A percentile compares a stretch with the other conserved stretches of the same genome.
Evolutionary conservation across 805 yeast genomes (phyloP).

Genomic region (Zygotorulaspora sp.): DNA sequence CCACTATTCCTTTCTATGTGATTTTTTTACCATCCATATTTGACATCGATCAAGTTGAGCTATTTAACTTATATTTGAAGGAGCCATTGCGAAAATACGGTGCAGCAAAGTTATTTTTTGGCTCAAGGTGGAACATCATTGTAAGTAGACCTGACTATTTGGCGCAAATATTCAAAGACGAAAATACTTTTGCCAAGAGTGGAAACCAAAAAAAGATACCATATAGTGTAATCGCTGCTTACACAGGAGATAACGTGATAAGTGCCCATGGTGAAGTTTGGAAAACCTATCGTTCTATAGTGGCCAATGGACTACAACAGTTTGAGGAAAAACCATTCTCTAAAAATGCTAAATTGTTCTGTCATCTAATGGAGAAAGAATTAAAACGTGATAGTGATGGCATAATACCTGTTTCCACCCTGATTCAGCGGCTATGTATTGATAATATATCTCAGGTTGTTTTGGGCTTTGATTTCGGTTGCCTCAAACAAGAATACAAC

Average conservation of each 20-base stretch:
- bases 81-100: slow-evolving; percentile 48
- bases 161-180: slow-evolving; percentile 45
- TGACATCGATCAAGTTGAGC: slow-evolving; percentile 45
- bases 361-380: slow-evolving; percentile 25
- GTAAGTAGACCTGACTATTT: slow-evolving; percentile 47
- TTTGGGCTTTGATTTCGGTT: slow-evolving; percentile 46
- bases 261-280: slow-evolving; percentile 53
- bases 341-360: slow-evolving; percentile 38
- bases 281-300: slow-evolving; percentile 44
- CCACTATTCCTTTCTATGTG: slow-evolving; percentile 59
- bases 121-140: slow-evolving; percentile 56
- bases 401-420: slow-evolving; percentile 34
- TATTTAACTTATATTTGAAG: slow-evolving; percentile 42
- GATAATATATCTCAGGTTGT: slow-evolving; percentile 49
- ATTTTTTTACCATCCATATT: slow-evolving; percentile 45
- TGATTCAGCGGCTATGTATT: slow-evolving; percentile 45
- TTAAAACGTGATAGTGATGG: slow-evolving; percentile 1
- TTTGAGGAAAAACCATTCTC: slow-evolving; percentile 41
- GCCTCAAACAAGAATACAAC: slow-evolving; percentile 32
- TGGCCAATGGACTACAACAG: slow-evolving; percentile 48
- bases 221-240: slow-evolving; percentile 47
- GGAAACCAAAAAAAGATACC: slow-evolving; percentile 60
- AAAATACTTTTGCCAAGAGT: slow-evolving; percentile 50
- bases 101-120: slow-evolving; percentile 56
- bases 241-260: slow-evolving; percentile 58